Percentiles rank a stretch among this genome's conserved stretches.
Evolutionary conservation across 1,284 basidiomycete species (phyloP).

Genomic region (Cutaneotrichosporon cutaneum): DNA sequence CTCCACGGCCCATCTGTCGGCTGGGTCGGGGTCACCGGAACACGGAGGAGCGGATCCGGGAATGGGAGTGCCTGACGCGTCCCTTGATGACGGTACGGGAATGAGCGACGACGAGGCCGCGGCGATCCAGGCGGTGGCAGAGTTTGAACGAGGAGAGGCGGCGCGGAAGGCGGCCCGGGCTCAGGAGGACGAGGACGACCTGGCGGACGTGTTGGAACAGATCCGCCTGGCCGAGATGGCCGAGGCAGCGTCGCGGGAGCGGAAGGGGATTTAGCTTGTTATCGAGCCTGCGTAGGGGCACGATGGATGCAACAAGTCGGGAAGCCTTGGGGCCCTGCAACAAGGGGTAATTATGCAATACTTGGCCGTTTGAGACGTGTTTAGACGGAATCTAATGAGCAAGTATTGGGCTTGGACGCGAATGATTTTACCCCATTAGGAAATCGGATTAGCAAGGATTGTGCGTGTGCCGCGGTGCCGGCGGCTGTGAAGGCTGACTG

Average conservation of each 20-base stretch:
- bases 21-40: neutral
- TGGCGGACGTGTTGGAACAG: conserved; percentile 36
- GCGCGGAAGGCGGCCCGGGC: conserved; percentile 8
- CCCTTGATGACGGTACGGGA: neutral
- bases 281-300: neutral
- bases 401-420: too few relatives aligned
- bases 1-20: neutral
- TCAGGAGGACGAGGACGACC: conserved; percentile 28
- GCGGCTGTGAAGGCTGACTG: too few relatives aligned
- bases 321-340: neutral
- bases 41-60: neutral
- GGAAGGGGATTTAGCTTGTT: conserved; percentile 1
- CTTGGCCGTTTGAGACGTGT: neutral
- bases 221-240: conserved; percentile 33
- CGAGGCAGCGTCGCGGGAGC: conserved; percentile 17
- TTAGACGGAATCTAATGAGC: neutral
- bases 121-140: conserved; percentile 19
- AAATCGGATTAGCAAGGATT: neutral
- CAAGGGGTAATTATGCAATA: neutral
- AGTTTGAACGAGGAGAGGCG: conserved; percentile 16
- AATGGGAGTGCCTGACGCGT: neutral
- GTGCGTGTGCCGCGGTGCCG: too few relatives aligned
- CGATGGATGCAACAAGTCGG: neutral
- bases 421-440: neutral
- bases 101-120: conserved; percentile 22